phyloP scores from a whole-genome alignment of 129 eudicot species.

The Centella asiatica region DNA sequence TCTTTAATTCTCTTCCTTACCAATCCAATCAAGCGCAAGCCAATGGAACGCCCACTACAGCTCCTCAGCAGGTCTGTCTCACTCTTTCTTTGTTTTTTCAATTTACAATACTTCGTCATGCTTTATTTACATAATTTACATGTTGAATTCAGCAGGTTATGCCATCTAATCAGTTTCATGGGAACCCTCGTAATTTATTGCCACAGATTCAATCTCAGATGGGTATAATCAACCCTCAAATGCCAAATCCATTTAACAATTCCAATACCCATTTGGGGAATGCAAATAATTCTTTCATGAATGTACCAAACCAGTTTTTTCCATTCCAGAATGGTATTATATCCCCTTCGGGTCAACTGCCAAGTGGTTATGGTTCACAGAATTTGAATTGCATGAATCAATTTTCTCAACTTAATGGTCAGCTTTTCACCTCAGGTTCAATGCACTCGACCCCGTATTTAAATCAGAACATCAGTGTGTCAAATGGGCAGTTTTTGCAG shows the following conservation, averaged over 20 bases:
- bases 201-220: slow-evolving; percentile 20
- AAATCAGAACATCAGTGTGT: slow-evolving; percentile 22
- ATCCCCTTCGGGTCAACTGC: slow-evolving; percentile 17
- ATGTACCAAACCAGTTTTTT: slow-evolving; percentile 26
- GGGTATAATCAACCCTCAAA: slow-evolving; percentile 24
- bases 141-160: slow-evolving; percentile 15
- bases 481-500: slow-evolving; percentile 39
- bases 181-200: slow-evolving; percentile 5
- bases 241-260: slow-evolving; percentile 12
- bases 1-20: slow-evolving; percentile 8
- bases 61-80: slow-evolving; percentile 5
- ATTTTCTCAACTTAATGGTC: slow-evolving; percentile 24
- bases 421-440: slow-evolving; percentile 19
- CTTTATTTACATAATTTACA: neutral
- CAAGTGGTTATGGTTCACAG: slow-evolving; percentile 23
- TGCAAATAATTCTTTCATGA: slow-evolving; percentile 30
- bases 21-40: neutral
- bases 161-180: slow-evolving; percentile 7
- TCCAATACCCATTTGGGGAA: slow-evolving; percentile 12
- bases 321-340: slow-evolving; percentile 24
- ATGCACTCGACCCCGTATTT: slow-evolving; percentile 15
- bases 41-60: neutral
- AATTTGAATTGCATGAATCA: slow-evolving; percentile 24
- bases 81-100: neutral
- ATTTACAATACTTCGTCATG: neutral